phyloP scores from a whole-genome alignment of 352 stramenopile genomes.

The Phytophthora kernoviae region DNA sequence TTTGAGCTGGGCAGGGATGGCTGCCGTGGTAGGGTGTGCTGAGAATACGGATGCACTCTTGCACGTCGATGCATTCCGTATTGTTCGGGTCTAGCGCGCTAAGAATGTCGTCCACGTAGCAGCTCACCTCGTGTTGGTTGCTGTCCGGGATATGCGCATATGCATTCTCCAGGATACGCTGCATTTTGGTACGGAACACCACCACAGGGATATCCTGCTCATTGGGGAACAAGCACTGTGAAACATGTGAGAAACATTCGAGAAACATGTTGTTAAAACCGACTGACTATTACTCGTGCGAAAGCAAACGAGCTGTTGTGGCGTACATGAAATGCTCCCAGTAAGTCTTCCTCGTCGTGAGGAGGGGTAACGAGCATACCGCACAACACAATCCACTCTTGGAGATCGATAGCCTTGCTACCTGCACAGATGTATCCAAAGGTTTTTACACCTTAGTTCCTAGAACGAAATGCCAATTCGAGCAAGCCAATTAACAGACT shows the following conservation, averaged over 20 bases:
- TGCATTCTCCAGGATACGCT: constrained; percentile 65
- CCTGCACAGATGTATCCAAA: constrained; percentile 21
- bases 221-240: constrained; percentile 64
- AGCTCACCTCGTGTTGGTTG: constrained; percentile 75
- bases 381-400: constrained; percentile 74
- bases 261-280: neutral
- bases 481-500: too few relatives aligned
- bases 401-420: constrained; percentile 70
- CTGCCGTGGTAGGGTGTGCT: constrained; percentile 51
- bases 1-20: constrained; percentile 7
- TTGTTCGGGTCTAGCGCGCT: constrained; percentile 70
- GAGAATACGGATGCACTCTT: constrained; percentile 71
- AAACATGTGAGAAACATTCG: constrained; percentile 9
- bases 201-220: constrained; percentile 64
- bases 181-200: constrained; percentile 75
- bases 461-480: neutral
- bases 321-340: constrained; percentile 61
- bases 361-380: constrained; percentile 61
- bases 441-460: neutral
- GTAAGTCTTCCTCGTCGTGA: constrained; percentile 53
- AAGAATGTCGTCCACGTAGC: constrained; percentile 72
- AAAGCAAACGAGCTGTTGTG: neutral
- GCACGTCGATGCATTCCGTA: constrained; percentile 73
- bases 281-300: neutral
- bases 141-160: constrained; percentile 67